Evolutionary conservation across 495 filamentous ascomycete genomes (phyloP).

Genomic region (Aspergillus conjunctus): DNA sequence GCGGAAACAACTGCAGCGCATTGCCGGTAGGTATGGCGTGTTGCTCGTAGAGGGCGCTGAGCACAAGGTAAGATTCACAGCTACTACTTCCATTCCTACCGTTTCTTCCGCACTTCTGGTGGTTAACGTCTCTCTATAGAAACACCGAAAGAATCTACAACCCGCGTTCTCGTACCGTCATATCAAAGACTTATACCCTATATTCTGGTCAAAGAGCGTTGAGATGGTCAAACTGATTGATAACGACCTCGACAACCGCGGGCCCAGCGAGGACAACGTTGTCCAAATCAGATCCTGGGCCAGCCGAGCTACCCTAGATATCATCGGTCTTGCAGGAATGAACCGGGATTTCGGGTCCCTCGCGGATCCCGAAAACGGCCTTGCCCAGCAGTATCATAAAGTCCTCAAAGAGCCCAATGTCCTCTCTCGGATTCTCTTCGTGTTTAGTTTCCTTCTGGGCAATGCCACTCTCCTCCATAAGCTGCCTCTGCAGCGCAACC

Average conservation of each 20-base stretch:
- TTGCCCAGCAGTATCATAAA: slow-evolving; percentile 64
- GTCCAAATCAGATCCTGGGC: slow-evolving; percentile 67
- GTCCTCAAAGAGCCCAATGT: slow-evolving; percentile 36
- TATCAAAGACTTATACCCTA: slow-evolving; percentile 80
- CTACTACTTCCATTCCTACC: neutral
- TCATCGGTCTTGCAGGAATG: slow-evolving; percentile 84
- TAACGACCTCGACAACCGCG: slow-evolving; percentile 30
- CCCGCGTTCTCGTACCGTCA: slow-evolving; percentile 86
- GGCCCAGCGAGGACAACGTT: slow-evolving; percentile 31
- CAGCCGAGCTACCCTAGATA: slow-evolving; percentile 78
- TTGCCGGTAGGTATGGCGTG: slow-evolving; percentile 71
- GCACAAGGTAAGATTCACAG: slow-evolving; percentile 59
- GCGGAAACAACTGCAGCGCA: slow-evolving; percentile 56
- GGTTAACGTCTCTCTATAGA: slow-evolving; percentile 15
- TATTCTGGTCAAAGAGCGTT: slow-evolving; percentile 75
- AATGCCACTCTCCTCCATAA: slow-evolving; percentile 34
- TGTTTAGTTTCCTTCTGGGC: slow-evolving; percentile 46
- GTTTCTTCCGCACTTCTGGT: neutral
- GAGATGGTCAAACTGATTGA: slow-evolving; percentile 51
- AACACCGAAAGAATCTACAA: slow-evolving; percentile 75
- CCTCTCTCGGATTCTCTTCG: slow-evolving; percentile 35
- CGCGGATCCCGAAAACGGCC: slow-evolving; percentile 59
- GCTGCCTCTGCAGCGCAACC: slow-evolving; percentile 70
- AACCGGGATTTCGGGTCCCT: slow-evolving; percentile 81
- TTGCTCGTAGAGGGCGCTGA: slow-evolving; percentile 84